Percentiles rank a stretch among this genome's conserved stretches.
phyloP scores from a whole-genome alignment of 2,329 filamentous ascomycete genomes.

The Beauveria sp. region DNA sequence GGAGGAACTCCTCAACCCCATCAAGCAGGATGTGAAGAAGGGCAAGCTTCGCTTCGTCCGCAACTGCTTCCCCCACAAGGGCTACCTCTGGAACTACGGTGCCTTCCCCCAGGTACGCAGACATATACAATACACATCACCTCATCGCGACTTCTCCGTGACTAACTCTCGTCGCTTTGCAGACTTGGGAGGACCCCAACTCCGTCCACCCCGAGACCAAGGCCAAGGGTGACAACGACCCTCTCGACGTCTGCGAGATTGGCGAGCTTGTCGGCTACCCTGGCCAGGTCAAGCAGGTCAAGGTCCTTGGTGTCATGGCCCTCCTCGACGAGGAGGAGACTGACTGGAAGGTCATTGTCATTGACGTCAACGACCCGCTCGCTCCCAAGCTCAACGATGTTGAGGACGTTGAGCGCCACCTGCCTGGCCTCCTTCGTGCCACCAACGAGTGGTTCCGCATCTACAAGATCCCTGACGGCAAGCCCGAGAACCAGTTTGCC shows the following conservation, averaged over 20 bases:
- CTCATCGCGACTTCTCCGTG: constrained; percentile 13
- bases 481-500: constrained; percentile 99
- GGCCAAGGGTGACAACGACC: constrained; percentile 99
- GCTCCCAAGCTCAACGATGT: constrained; percentile 96
- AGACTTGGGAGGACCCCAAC: constrained; percentile 99
- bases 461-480: constrained; percentile 99
- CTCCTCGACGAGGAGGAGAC: constrained; percentile 99
- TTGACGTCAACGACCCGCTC: constrained; percentile 95
- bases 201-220: constrained; percentile 95
- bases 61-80: constrained; percentile 99
- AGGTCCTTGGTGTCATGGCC: constrained; percentile 98
- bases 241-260: constrained; percentile 98
- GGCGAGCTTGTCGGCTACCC: constrained; percentile 94
- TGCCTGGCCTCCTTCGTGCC: constrained; percentile 90
- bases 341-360: constrained; percentile 99
- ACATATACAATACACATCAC: not conserved
- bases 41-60: constrained; percentile 98
- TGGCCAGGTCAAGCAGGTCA: constrained; percentile 99
- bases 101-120: constrained; percentile 85
- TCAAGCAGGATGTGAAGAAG: constrained; percentile 99
- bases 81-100: constrained; percentile 99
- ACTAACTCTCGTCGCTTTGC: constrained; percentile 13
- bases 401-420: constrained; percentile 97
- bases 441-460: constrained; percentile 99
- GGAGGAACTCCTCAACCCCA: constrained; percentile 95